A percentile compares a stretch with the other conserved stretches of the same genome.
These are phyloP conservation scores for Fusarium penzigii DNA, from an alignment of 2,329 filamentous ascomycete genomes.

Conservation along the genomic window DNA sequence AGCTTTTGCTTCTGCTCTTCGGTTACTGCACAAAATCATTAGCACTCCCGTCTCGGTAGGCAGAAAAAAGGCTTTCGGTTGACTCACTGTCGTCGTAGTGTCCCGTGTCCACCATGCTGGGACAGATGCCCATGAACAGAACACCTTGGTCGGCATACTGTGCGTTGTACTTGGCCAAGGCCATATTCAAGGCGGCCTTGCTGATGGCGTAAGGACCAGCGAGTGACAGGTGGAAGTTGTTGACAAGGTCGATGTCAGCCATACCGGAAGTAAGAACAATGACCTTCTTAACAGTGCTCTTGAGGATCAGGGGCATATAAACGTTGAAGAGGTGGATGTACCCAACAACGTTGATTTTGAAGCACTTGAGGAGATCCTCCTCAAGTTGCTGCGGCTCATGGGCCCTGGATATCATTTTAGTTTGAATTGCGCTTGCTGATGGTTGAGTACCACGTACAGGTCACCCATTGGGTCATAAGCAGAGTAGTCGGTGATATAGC, in stretches of 20 bases:
- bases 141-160: constrained; percentile 52
- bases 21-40: too few species aligned
- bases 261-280: constrained; percentile 50
- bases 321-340: constrained; percentile 54
- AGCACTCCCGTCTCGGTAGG: too few species aligned
- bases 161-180: constrained; percentile 54
- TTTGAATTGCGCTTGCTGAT: neutral
- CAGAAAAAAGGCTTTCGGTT: neutral
- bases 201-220: constrained; percentile 45
- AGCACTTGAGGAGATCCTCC: constrained; percentile 20
- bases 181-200: constrained; percentile 55
- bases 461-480: constrained; percentile 13
- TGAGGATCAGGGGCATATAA: constrained; percentile 53
- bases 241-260: constrained; percentile 47
- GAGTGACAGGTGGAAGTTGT: constrained; percentile 36
- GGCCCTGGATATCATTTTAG: constrained; percentile 5
- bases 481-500: constrained; percentile 31
- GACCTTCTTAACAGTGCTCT: constrained; percentile 55
- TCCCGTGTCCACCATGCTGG: constrained; percentile 51
- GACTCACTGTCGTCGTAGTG: constrained; percentile 28
- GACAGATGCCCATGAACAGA: constrained; percentile 52
- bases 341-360: constrained; percentile 52
- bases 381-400: constrained; percentile 12
- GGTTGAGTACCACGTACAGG: constrained; percentile 11
- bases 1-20: too few species aligned